Conservation (phyloP, 257 asterid species). For the Jacaranda copaia region DNA sequence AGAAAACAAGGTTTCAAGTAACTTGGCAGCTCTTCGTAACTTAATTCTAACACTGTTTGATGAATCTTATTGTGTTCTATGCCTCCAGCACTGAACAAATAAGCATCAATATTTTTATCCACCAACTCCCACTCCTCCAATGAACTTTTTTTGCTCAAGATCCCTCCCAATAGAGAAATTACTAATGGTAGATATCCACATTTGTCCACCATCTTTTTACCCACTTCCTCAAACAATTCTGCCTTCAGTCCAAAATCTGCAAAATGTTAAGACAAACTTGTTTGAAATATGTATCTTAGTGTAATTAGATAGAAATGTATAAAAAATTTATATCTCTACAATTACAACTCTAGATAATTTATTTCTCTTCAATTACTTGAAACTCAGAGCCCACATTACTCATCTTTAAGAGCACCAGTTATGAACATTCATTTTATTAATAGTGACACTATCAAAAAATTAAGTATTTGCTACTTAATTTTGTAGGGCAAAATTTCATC, state of each 20-base stretch:
- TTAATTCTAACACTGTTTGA: slow-evolving; percentile 5
- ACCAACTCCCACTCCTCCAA: slow-evolving; percentile 27
- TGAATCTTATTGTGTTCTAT: background rate
- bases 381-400: too few relatives aligned
- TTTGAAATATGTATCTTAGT: background rate
- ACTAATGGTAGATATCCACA: slow-evolving; percentile 25
- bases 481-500: too few relatives aligned
- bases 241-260: background rate
- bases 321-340: too few relatives aligned
- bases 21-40: slow-evolving; percentile 19
- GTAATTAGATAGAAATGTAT: background rate
- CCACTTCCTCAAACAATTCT: slow-evolving; percentile 9
- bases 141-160: background rate
- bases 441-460: too few relatives aligned
- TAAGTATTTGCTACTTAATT: too few relatives aligned
- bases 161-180: slow-evolving; percentile 27
- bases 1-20: slow-evolving; percentile 30
- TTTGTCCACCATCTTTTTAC: slow-evolving; percentile 10
- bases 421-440: too few relatives aligned
- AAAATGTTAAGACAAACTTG: background rate
- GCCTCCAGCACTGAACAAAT: background rate
- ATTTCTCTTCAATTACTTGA: too few relatives aligned
- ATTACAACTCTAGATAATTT: too few relatives aligned
- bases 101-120: background rate
- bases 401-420: background rate